Conservation (phyloP, 768 basidiomycete species). For the Cyathus striatus region DNA sequence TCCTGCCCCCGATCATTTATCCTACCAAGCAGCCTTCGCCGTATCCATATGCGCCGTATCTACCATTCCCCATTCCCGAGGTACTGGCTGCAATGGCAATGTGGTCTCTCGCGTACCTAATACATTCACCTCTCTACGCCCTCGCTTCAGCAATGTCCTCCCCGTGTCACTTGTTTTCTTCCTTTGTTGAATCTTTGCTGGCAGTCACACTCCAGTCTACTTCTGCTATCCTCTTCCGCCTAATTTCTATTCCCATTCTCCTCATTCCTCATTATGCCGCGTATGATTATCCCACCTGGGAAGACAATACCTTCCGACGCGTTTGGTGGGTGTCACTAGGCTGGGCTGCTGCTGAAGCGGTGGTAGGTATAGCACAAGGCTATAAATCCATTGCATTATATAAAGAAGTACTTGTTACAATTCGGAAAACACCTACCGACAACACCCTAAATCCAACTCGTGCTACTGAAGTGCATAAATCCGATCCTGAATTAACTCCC, state of each 20-base stretch:
- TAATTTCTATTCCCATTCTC: conserved; percentile 48
- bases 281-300: conserved; percentile 44
- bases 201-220: conserved; percentile 43
- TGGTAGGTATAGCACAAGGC: conserved; percentile 62
- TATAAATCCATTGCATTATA: conserved; percentile 67
- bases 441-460: not conserved
- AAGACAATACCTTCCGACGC: conserved; percentile 51
- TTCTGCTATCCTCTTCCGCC: conserved; percentile 48
- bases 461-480: not conserved
- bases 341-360: conserved; percentile 67
- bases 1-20: conserved; percentile 47
- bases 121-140: conserved; percentile 43
- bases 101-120: conserved; percentile 53
- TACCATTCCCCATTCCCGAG: conserved; percentile 65
- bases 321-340: conserved; percentile 80
- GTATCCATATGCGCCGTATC: conserved; percentile 40
- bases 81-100: conserved; percentile 54
- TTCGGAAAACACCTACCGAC: conserved; percentile 19
- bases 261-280: conserved; percentile 40
- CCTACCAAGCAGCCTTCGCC: conserved; percentile 20
- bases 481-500: not conserved
- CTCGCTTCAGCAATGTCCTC: conserved; percentile 22
- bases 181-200: conserved; percentile 25
- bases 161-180: conserved; percentile 21
- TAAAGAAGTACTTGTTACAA: conserved; percentile 56